Conservation (phyloP, 192 early-diverging fungal species). For the Funneliformis geosporum region DNA sequence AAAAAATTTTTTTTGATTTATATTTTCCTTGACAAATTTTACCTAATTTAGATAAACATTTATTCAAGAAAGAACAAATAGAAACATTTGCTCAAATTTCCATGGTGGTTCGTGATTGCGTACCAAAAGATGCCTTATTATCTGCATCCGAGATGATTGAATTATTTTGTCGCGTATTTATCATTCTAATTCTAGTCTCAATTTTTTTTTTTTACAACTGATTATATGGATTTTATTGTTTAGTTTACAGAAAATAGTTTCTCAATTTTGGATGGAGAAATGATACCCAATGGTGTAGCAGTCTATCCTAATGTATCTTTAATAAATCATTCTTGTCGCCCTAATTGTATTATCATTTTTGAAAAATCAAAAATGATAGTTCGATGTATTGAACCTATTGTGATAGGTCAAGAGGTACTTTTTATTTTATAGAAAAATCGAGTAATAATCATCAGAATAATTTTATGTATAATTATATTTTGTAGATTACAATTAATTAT, state of each 20-base stretch:
- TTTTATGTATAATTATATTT: background rate
- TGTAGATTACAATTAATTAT: constrained; percentile 40
- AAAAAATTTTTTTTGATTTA: no score
- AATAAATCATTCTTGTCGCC: constrained; percentile 50
- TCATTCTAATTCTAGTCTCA: background rate
- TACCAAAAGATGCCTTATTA: constrained; percentile 29
- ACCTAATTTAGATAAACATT: constrained; percentile 23
- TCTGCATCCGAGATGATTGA: constrained; percentile 39
- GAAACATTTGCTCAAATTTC: constrained; percentile 49
- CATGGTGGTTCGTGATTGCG: constrained; percentile 35
- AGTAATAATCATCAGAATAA: constrained; percentile 1
- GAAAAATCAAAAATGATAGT: constrained; percentile 35
- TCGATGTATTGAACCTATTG: constrained; percentile 38
- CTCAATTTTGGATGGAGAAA: constrained; percentile 43
- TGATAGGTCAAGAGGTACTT: constrained; percentile 41
- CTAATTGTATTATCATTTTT: constrained; percentile 46
- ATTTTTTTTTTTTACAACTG: background rate
- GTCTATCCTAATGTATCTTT: constrained; percentile 43
- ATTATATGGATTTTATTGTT: background rate
- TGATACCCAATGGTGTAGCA: constrained; percentile 46
- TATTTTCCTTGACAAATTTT: background rate
- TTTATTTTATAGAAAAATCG: background rate
- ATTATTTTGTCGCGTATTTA: constrained; percentile 42
- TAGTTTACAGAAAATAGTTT: constrained; percentile 49
- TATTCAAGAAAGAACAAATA: constrained; percentile 34